Evolutionary conservation across 2,329 filamentous ascomycete species (phyloP).

Genomic region (Ophiostoma fasciatum): DNA sequence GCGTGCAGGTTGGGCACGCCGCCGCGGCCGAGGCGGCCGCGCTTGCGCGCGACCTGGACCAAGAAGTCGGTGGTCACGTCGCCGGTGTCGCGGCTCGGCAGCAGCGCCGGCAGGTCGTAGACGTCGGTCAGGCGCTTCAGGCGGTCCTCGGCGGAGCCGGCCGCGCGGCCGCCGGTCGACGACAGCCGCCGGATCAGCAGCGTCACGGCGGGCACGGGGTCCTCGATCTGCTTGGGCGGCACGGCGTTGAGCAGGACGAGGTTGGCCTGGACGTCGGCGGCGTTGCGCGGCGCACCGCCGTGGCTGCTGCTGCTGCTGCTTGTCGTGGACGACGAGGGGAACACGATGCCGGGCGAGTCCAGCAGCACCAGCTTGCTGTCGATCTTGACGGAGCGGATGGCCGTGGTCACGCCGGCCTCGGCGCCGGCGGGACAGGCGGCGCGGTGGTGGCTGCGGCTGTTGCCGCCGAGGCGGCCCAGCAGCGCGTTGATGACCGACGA

Average conservation of each 20-base stretch:
- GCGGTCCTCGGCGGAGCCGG: conserved; percentile 30
- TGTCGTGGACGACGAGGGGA: conserved; percentile 48
- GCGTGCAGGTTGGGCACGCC: conserved; percentile 79
- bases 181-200: conserved; percentile 74
- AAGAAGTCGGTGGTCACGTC: conserved; percentile 83
- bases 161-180: conserved; percentile 24
- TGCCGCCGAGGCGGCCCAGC: conserved; percentile 58
- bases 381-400: conserved; percentile 77
- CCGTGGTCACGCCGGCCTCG: conserved; percentile 84
- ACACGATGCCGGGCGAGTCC: conserved; percentile 89
- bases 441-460: conserved; percentile 38
- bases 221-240: conserved; percentile 85
- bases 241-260: conserved; percentile 82
- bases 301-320: conserved; percentile 24
- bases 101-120: conserved; percentile 71
- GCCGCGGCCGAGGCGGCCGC: conserved; percentile 74
- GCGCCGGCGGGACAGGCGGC: conserved; percentile 71
- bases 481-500: conserved; percentile 93
- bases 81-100: conserved; percentile 44
- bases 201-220: conserved; percentile 75
- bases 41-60: conserved; percentile 85
- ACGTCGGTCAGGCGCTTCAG: conserved; percentile 66
- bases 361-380: conserved; percentile 89
- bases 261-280: conserved; percentile 63
- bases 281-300: too few species aligned